Conservation (phyloP, 768 basidiomycete species). For the Crepidotus variabilis region DNA sequence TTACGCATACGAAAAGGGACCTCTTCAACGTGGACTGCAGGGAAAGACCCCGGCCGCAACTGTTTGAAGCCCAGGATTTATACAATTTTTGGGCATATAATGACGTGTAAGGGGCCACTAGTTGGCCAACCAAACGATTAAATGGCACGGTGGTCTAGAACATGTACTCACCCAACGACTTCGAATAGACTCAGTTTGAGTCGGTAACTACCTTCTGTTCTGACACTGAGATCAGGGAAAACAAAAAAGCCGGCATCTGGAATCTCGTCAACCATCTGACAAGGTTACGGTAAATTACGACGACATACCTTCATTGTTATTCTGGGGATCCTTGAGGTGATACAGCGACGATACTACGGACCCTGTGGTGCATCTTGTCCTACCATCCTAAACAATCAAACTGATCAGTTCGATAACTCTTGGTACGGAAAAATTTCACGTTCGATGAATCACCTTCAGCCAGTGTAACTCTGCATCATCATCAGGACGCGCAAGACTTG, state of each 20-base stretch:
- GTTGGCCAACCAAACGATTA: too few species aligned
- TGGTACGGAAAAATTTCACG: neutral
- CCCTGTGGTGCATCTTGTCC: conserved; percentile 89
- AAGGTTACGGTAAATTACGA: neutral
- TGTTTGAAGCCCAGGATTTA: too few species aligned
- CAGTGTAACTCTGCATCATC: conserved; percentile 88
- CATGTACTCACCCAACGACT: conserved; percentile 74
- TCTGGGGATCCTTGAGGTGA: conserved; percentile 75
- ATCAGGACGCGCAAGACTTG: conserved; percentile 84
- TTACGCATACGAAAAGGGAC: neutral
- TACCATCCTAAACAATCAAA: conserved; percentile 59
- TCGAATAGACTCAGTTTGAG: conserved; percentile 76
- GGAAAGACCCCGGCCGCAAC: too few species aligned
- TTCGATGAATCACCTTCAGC: conserved; percentile 45
- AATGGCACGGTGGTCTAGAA: neutral
- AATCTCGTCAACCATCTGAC: conserved; percentile 20
- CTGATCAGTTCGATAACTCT: neutral
- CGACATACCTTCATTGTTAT: conserved; percentile 41
- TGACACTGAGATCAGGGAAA: conserved; percentile 90
- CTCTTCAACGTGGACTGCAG: neutral
- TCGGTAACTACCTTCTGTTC: conserved; percentile 89
- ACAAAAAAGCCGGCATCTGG: conserved; percentile 91
- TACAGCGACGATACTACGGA: conserved; percentile 88
- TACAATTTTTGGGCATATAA: too few species aligned
- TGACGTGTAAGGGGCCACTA: too few species aligned